A percentile compares a stretch with the other conserved stretches of the same genome.
phyloP scores from a whole-genome alignment of 345 rosid genomes.

The Lepidium sativum region DNA sequence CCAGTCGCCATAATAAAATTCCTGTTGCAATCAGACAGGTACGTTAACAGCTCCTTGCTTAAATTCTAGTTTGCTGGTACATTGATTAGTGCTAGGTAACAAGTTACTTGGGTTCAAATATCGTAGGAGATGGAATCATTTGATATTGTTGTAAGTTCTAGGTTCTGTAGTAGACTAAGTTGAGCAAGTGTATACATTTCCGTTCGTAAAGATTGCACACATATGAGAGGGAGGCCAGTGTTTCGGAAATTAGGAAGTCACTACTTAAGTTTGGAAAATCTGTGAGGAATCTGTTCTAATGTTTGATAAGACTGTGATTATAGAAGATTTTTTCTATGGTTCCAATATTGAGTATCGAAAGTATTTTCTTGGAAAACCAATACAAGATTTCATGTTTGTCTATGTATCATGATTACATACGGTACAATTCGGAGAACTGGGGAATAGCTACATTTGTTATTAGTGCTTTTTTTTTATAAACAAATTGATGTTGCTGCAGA shows the following conservation, averaged over 20 bases:
- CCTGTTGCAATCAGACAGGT: slow-evolving; percentile 90
- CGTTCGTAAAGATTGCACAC: background rate
- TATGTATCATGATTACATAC: background rate
- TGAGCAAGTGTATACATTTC: background rate
- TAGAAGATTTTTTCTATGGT: background rate
- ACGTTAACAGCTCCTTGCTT: background rate
- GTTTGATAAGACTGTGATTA: background rate
- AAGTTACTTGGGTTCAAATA: slow-evolving; percentile 2
- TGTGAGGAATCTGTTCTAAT: background rate
- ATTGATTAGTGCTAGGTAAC: background rate
- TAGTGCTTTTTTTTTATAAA: background rate
- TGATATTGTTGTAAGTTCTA: background rate
- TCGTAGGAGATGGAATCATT: background rate
- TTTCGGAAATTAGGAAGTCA: background rate
- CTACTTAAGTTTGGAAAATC: background rate
- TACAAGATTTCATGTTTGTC: background rate
- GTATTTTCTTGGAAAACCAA: background rate
- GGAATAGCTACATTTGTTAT: slow-evolving; percentile 3
- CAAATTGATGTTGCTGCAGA: slow-evolving; percentile 39
- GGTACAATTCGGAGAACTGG: background rate
- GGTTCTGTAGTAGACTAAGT: background rate
- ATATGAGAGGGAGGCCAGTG: background rate
- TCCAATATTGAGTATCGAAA: background rate
- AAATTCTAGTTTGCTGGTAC: background rate
- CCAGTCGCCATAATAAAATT: slow-evolving; percentile 70